These are phyloP conservation scores for Plasmodium falciparum DNA, from an alignment of 169 alveolate species.

Conservation along the genomic window DNA sequence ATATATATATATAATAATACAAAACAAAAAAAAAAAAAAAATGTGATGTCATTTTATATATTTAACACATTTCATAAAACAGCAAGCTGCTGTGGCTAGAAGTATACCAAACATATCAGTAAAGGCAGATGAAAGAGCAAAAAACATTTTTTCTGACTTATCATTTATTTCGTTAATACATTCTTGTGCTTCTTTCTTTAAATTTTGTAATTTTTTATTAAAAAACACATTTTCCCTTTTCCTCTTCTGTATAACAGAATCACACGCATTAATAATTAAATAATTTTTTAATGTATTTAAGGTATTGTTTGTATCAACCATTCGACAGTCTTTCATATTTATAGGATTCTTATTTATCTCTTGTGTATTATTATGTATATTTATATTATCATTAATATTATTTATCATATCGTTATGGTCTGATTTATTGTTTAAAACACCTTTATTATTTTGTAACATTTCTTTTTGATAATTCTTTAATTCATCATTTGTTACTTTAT, in stretches of 20 bases:
- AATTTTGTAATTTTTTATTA: conserved; percentile 45
- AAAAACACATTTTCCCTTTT: conserved; percentile 65
- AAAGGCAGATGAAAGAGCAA: conserved; percentile 72
- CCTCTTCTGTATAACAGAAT: conserved; percentile 32
- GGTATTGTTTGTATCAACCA: conserved; percentile 2
- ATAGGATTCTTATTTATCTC: not conserved
- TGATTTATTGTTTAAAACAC: conserved; percentile 6
- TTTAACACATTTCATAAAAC: conserved; percentile 33
- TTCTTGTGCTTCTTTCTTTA: conserved; percentile 56
- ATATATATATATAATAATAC: not conserved
- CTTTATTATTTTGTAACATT: not conserved
- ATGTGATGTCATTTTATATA: not conserved
- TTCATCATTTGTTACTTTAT: not conserved
- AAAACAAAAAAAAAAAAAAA: not conserved
- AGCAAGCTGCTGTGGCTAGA: conserved; percentile 30
- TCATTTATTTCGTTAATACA: conserved; percentile 53
- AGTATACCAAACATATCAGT: conserved; percentile 63
- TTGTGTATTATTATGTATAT: conserved; percentile 7
- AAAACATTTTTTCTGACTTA: conserved; percentile 60
- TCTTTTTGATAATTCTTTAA: not conserved
- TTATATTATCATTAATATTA: not conserved
- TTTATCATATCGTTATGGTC: not conserved
- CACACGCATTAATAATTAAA: conserved; percentile 53
- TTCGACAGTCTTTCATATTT: not conserved
- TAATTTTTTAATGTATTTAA: conserved; percentile 52